Conservation (phyloP, 495 filamentous ascomycete species). For the Penicillium longicatenatum region DNA sequence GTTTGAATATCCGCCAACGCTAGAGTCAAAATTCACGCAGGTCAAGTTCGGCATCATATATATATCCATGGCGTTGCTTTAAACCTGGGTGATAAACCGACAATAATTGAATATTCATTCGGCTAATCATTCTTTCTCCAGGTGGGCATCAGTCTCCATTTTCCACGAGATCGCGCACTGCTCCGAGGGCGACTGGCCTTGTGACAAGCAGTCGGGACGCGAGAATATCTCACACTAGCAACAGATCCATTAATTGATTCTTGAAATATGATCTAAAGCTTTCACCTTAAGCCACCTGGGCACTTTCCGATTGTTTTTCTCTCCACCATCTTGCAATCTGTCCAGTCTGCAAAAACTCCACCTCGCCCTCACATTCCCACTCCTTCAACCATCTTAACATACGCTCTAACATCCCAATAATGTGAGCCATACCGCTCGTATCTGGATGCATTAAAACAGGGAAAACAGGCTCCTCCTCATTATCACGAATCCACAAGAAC, state of each 20-base stretch:
- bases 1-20: no score
- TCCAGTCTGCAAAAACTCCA: slow-evolving; percentile 43
- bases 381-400: slow-evolving; percentile 55
- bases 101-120: no score
- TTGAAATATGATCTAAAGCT: no score
- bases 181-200: background rate
- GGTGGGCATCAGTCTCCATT: no score
- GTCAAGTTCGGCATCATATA: no score
- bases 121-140: no score
- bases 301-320: slow-evolving; percentile 7
- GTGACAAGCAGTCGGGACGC: background rate
- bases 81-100: no score
- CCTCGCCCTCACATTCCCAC: slow-evolving; percentile 41
- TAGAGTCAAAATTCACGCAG: no score
- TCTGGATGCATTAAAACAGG: slow-evolving; percentile 59
- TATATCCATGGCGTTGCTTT: no score
- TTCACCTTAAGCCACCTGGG: background rate
- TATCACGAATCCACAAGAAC: slow-evolving; percentile 46
- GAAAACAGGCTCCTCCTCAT: slow-evolving; percentile 45
- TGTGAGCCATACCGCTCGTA: slow-evolving; percentile 63
- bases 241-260: no score
- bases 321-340: slow-evolving; percentile 33
- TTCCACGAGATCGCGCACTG: background rate
- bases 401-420: slow-evolving; percentile 61
- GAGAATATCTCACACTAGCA: background rate